Evolutionary conservation across 331 rosid genomes (phyloP).

Genomic region (Quercus phellos): DNA sequence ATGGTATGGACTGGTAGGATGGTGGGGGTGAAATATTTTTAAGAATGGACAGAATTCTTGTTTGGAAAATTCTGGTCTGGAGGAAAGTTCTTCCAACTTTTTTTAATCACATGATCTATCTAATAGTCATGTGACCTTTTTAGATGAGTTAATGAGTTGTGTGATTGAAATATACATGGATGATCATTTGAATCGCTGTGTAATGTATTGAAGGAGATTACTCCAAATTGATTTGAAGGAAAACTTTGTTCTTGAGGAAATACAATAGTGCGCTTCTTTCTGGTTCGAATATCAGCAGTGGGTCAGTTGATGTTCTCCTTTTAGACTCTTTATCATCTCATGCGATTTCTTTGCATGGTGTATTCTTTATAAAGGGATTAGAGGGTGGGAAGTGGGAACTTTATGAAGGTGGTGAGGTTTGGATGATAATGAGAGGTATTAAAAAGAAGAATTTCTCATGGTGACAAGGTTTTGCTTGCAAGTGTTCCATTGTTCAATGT

Average conservation of each 20-base stretch:
- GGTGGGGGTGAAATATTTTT: no score
- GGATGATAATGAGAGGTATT: not conserved
- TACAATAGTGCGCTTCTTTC: not conserved
- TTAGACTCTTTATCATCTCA: not conserved
- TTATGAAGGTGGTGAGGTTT: not conserved
- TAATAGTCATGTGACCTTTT: no score
- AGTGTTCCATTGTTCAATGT: not conserved
- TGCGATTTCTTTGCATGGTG: not conserved
- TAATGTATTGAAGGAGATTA: no score
- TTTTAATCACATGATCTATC: no score
- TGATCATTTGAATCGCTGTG: no score
- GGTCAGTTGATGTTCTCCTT: not conserved
- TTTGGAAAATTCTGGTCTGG: no score
- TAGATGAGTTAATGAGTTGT: no score
- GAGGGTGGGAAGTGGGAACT: not conserved
- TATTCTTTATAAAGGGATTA: not conserved
- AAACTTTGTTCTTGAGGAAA: not conserved
- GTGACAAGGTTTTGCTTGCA: not conserved
- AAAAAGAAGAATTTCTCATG: not conserved
- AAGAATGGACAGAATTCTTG: no score
- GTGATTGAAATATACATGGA: no score
- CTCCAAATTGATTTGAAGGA: not conserved
- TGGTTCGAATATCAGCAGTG: not conserved
- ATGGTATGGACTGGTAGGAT: no score
- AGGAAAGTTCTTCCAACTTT: no score